Conservation (phyloP, 75 land plant genomes). For the Picea glauca region DNA sequence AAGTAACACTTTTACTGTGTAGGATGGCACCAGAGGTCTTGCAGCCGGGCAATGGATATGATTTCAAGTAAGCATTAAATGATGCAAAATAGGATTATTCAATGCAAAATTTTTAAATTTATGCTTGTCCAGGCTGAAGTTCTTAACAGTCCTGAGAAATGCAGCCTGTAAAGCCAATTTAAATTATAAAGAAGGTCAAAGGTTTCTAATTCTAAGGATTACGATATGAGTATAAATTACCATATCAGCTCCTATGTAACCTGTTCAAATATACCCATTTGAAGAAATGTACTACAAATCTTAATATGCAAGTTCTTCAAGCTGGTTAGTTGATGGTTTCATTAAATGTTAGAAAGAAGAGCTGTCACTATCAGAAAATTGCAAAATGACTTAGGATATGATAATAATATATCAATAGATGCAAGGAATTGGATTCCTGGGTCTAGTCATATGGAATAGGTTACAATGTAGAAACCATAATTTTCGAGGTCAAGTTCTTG, state of each 20-base stretch:
- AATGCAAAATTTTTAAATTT: not conserved
- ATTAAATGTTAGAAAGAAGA: not conserved
- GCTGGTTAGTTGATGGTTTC: not conserved
- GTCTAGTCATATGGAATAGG: not conserved
- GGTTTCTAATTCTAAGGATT: no score
- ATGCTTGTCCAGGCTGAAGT: not conserved
- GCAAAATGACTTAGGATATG: not conserved
- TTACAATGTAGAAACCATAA: not conserved
- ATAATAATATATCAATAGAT: not conserved
- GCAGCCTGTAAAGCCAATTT: no score
- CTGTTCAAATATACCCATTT: not conserved
- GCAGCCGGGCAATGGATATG: conserved; percentile 96
- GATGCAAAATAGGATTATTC: not conserved
- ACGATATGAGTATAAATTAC: no score
- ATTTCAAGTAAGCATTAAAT: conserved; percentile 81
- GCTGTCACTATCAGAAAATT: not conserved
- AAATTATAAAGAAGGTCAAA: no score
- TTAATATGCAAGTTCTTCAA: not conserved
- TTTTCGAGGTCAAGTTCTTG: not conserved
- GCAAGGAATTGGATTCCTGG: not conserved
- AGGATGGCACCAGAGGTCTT: conserved; percentile 99
- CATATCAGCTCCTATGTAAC: not conserved
- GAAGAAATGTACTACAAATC: not conserved
- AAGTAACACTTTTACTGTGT: conserved; percentile 2
- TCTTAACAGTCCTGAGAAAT: not conserved